These are phyloP conservation scores for Termitomyces heimii DNA, from an alignment of 768 basidiomycete species.

Conservation along the genomic window DNA sequence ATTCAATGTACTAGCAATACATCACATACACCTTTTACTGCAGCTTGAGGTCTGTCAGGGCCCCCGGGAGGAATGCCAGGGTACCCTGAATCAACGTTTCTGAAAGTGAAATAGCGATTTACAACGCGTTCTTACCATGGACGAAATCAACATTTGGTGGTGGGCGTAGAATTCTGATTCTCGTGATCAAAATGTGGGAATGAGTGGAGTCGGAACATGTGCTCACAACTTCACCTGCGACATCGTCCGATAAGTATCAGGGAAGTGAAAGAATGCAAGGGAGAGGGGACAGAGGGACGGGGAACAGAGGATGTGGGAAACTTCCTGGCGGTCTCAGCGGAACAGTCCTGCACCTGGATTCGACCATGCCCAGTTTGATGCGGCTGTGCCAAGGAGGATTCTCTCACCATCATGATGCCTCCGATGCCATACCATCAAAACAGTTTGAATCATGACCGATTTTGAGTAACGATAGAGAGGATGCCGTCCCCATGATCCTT, in stretches of 20 bases:
- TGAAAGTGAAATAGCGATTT: neutral
- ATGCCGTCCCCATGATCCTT: neutral
- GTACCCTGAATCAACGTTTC: constrained; percentile 44
- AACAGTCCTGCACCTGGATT: neutral
- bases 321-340: constrained; percentile 5
- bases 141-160: constrained; percentile 90
- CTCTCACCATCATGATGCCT: constrained; percentile 1
- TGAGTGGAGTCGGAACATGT: constrained; percentile 18
- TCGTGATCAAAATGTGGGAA: neutral
- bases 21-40: constrained; percentile 75
- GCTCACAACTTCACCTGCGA: constrained; percentile 42
- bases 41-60: constrained; percentile 72
- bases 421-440: neutral
- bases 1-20: neutral
- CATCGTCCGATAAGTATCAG: constrained; percentile 22
- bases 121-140: constrained; percentile 43
- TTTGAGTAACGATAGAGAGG: too few relatives aligned
- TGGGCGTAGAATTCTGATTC: constrained; percentile 66
- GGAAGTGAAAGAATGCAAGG: neutral
- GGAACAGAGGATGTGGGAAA: neutral
- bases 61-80: constrained; percentile 83
- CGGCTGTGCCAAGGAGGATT: neutral
- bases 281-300: neutral
- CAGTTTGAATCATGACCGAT: neutral
- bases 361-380: constrained; percentile 1